Conservation (phyloP, 257 asterid species). For the Nicotiana obtusifolia region DNA sequence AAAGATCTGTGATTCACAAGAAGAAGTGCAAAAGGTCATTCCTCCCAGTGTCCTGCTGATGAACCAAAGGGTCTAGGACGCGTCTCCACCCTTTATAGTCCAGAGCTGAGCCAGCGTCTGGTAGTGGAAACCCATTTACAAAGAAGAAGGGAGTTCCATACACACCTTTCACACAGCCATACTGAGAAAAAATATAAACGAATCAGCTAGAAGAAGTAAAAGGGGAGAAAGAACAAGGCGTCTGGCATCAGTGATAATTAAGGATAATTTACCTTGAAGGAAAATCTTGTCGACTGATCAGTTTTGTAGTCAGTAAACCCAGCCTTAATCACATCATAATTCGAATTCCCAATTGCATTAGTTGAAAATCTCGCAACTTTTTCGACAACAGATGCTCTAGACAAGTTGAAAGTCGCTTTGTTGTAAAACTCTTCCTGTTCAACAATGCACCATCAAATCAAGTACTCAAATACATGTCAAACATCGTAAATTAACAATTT, state of each 20-base stretch:
- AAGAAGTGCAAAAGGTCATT: not conserved
- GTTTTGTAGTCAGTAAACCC: conserved; percentile 54
- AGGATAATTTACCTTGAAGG: conserved; percentile 64
- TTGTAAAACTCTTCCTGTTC: conserved; percentile 58
- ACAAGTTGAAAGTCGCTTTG: conserved; percentile 41
- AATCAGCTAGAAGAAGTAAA: not conserved
- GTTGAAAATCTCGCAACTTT: conserved; percentile 33
- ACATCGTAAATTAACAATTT: not conserved
- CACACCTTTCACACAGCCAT: conserved; percentile 78
- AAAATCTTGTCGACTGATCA: conserved; percentile 53
- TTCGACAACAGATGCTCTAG: conserved; percentile 38
- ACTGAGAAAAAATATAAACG: conserved; percentile 30
- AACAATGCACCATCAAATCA: not conserved
- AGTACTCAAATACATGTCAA: not conserved
- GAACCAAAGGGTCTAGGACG: conserved; percentile 47
- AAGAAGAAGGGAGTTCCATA: conserved; percentile 87
- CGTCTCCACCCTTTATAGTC: conserved; percentile 49
- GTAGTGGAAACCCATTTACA: conserved; percentile 77
- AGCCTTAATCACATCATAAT: conserved; percentile 32
- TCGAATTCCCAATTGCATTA: conserved; percentile 39
- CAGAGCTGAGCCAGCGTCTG: conserved; percentile 57
- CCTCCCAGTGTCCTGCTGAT: not conserved
- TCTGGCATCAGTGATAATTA: not conserved
- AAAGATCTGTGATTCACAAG: not conserved
- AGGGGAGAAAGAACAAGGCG: too few species aligned